Conservation (phyloP, 495 filamentous ascomycete genomes). For the Xylaria grammica region DNA sequence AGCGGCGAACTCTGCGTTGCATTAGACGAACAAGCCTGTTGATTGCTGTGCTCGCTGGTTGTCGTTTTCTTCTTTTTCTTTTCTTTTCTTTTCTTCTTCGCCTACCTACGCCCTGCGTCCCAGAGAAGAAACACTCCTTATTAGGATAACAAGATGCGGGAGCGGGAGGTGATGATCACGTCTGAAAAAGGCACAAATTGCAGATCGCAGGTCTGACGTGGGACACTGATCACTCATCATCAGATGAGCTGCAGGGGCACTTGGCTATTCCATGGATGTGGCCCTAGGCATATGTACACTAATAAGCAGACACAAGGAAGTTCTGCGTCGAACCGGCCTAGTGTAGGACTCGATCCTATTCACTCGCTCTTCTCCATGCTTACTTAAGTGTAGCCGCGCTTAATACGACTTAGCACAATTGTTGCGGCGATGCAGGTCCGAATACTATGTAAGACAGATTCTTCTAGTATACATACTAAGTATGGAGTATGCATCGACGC, state of each 20-base stretch:
- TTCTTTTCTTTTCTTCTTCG: background rate
- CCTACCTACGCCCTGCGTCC: background rate
- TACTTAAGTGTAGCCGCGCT: background rate
- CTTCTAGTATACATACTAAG: too few species aligned
- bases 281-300: background rate
- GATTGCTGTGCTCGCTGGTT: background rate
- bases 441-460: conserved; percentile 15
- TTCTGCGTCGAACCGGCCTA: background rate
- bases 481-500: conserved; percentile 7
- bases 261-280: conserved; percentile 5
- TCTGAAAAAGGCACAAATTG: conserved; percentile 15
- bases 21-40: background rate
- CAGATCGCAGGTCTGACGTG: conserved; percentile 22
- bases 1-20: background rate
- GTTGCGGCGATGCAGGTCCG: conserved; percentile 11
- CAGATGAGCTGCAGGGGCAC: conserved; percentile 15
- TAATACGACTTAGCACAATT: background rate
- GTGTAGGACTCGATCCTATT: conserved; percentile 1
- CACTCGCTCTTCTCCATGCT: background rate
- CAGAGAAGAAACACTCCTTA: conserved; percentile 17
- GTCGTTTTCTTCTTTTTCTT: background rate
- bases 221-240: conserved; percentile 19
- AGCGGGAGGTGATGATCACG: conserved; percentile 12
- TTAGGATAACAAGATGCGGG: background rate
- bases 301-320: conserved; percentile 9